Base-by-base conservation (phyloP, 345 rosid genomes). In the Barbarea vulgaris region DNA sequence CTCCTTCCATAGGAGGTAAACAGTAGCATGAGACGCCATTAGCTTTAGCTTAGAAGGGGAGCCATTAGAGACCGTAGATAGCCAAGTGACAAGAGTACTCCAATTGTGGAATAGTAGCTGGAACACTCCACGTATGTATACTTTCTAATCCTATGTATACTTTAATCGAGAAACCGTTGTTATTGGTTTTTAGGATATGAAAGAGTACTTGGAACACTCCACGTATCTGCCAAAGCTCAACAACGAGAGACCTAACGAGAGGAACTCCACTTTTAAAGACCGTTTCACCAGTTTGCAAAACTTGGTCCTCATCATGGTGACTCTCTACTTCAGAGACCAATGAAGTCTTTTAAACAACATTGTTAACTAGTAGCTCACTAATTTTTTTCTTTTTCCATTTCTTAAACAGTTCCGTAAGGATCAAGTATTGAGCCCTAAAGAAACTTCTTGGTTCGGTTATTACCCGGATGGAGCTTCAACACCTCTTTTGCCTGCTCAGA, bases 361-460 rank as follows among this genome's bases (percentile, higher is more conserved):
- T 11, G 30, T 2, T 27, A 27, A 27, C 4, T 27, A 27, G 28
- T 27, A 27, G 28, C 0, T 67, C 17, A 2, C 41, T 44, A 21
- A 41, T 51, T 30, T 28, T 10, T 50, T 48, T 2, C n/a, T 54
- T 11, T 19, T 34, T 2, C 2, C 37, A 27, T 44, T 47, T 37
- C 57, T 44, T 44, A 4, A 71, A 85, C 86, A 93, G 98, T 88
- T 82, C 30, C 78, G 86, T 63, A 53, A 80, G 2, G 97, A 93
- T 73, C 86, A 12, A 0, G 84, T 87, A 61, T 75, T 93, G 86
- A 82, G 86, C 58, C 98, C 97, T 1, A 89, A 65, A 85, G 96
- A 91, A 81, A 93, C 89, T 19, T 74, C 87, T 53, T 93, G 93
- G 98, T 91, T 93, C 1, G 94, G 97, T 69, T 91, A 85, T 80